Percentiles rank a stretch among this genome's conserved stretches.
Evolutionary conservation across 2,329 filamentous ascomycete genomes (phyloP).

Genomic region (Penicillium sp.): DNA sequence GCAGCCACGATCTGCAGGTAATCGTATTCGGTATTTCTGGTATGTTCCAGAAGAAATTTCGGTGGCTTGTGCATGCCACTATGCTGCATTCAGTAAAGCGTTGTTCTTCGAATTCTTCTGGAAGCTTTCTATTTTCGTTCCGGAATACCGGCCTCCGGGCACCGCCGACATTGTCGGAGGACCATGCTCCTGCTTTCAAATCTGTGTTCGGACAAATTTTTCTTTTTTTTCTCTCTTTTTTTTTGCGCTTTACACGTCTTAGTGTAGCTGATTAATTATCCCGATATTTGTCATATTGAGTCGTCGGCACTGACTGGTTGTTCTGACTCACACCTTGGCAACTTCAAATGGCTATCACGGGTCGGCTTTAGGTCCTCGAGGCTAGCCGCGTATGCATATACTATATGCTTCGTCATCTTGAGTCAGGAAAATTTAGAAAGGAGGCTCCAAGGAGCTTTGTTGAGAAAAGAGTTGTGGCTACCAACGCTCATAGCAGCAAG

Average conservation of each 20-base stretch:
- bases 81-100: neutral
- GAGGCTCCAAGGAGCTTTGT: neutral
- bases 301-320: neutral
- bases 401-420: slow-evolving; percentile 1
- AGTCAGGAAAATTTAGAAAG: neutral
- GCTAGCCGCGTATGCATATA: neutral
- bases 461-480: neutral
- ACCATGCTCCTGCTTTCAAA: neutral
- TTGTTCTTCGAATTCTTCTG: slow-evolving; percentile 1
- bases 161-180: slow-evolving; percentile 2
- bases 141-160: slow-evolving; percentile 8
- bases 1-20: neutral
- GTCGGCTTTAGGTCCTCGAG: neutral
- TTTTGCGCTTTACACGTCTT: neutral
- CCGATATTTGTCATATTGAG: neutral
- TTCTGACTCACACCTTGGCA: slow-evolving; percentile 1
- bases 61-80: slow-evolving; percentile 4
- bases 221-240: neutral
- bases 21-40: slow-evolving; percentile 9
- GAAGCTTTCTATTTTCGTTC: slow-evolving; percentile 13
- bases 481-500: neutral
- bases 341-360: neutral
- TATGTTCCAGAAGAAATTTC: slow-evolving; percentile 4
- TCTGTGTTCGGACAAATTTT: neutral
- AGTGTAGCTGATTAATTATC: neutral